Evolutionary conservation across 2,329 filamentous ascomycete species (phyloP), one percentile per base, ranked within the genome.

Genomic region (Cytospora piceae): DNA sequence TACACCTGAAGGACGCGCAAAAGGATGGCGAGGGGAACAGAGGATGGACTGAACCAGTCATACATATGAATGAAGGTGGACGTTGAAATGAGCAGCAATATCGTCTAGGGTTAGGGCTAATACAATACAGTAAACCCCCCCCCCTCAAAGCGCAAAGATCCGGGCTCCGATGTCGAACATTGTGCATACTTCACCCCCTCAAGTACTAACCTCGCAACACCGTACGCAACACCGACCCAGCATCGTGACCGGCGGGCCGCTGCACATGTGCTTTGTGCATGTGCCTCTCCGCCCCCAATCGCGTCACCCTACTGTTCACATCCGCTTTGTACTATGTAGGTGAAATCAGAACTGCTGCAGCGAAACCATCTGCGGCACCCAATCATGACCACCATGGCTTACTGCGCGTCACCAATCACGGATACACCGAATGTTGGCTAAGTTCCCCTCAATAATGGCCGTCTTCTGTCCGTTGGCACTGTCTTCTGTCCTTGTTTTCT

Each of bases 271-370:
- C 42, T 20, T 22, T 5, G 42, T 49, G 6, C n/a, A 14, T 24
- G 46, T 22, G 46, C 46, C 9, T 24, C 46, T 14, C 9, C 5
- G 11, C 20, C 14, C n/a, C 42, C 42, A 46, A n/a, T 22, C 42
- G 42, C 42, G 11, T 46, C 20, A 46, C n/a, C 20, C 8, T 46
- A 22, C 42, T 46, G 20, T 46, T 46, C 42, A 22, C 42, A 42
- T 14, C 14, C 17, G 15, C 20, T 20, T 4, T 17, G 15, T 42
- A 42, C 42, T 15, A 9, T 22, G 9, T 24, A 24, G 46, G 46
- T 49, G 46, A 49, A 49, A 24, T 22, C 46, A 49, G 46, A 24
- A 49, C 46, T 49, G 46, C 46, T 46, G 42, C 42, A 22, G 42
- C 42, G 42, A 22, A 46, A 22, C 7, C 42, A 11, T 22, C 42